phyloP scores from a whole-genome alignment of 2,329 filamentous ascomycete species.

The Paecilomyces formosus region DNA sequence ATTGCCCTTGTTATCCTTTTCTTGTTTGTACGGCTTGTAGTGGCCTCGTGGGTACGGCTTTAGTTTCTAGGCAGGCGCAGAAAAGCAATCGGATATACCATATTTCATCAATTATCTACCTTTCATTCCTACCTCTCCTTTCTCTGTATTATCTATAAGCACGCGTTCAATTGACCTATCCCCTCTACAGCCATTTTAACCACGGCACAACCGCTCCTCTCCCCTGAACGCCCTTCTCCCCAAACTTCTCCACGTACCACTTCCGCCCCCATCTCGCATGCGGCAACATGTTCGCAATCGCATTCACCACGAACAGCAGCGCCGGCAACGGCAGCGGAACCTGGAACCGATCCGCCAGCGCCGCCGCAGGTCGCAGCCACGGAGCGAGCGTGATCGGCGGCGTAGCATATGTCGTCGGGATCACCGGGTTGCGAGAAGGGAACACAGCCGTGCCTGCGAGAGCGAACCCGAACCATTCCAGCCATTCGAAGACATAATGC shows the following conservation, averaged over 20 bases:
- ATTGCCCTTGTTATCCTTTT: neutral
- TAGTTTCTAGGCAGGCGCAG: neutral
- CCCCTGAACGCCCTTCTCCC: slow-evolving; percentile 66
- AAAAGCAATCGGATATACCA: neutral
- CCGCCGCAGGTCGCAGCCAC: slow-evolving; percentile 27
- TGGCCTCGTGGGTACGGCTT: neutral
- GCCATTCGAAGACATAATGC: slow-evolving; percentile 94
- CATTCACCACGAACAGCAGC: slow-evolving; percentile 74
- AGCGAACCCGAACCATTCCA: slow-evolving; percentile 90
- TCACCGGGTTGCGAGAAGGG: slow-evolving; percentile 8
- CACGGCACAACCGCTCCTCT: slow-evolving; percentile 67
- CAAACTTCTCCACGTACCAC: slow-evolving; percentile 89
- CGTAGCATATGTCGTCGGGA: slow-evolving; percentile 7
- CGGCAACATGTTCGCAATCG: slow-evolving; percentile 83
- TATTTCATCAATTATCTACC: neutral
- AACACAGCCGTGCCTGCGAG: slow-evolving; percentile 42
- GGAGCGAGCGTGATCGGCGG: slow-evolving; percentile 24
- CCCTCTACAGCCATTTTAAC: slow-evolving; percentile 28
- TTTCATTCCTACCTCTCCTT: neutral
- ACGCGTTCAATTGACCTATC: neutral
- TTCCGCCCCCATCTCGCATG: slow-evolving; percentile 69
- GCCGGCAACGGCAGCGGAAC: slow-evolving; percentile 62
- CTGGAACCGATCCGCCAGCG: slow-evolving; percentile 15
- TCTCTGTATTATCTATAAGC: neutral
- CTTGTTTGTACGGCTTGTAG: neutral